These are phyloP conservation scores for Leccinum sublutescens DNA, from an alignment of 768 basidiomycete genomes.

Conservation along the genomic window DNA sequence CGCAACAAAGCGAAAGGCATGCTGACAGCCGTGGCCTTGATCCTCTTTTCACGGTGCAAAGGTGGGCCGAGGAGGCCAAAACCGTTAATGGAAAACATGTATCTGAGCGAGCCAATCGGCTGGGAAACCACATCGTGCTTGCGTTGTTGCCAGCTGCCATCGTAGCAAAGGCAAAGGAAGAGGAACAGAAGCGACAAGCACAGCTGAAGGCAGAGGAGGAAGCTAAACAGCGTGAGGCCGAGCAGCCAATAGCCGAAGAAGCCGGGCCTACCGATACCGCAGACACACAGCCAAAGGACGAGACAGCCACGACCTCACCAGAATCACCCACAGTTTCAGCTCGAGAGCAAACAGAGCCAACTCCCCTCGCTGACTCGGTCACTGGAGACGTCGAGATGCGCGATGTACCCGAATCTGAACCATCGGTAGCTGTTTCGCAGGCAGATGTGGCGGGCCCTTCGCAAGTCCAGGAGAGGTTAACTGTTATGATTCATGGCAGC, in stretches of 20 bases:
- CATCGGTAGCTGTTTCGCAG: slow-evolving; percentile 17
- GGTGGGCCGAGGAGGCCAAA: slow-evolving; percentile 89
- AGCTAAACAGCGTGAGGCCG: slow-evolving; percentile 38
- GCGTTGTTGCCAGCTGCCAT: slow-evolving; percentile 79
- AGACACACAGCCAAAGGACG: slow-evolving; percentile 15
- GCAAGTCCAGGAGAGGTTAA: slow-evolving; percentile 60
- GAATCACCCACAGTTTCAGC: slow-evolving; percentile 9
- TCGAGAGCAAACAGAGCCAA: slow-evolving; percentile 16
- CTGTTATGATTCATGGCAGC: slow-evolving; percentile 88
- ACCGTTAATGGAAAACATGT: slow-evolving; percentile 76
- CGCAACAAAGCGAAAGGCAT: slow-evolving; percentile 49
- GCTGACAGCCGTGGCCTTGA: slow-evolving; percentile 52
- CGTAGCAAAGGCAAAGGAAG: slow-evolving; percentile 48
- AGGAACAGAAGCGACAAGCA: slow-evolving; percentile 40
- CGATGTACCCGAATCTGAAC: slow-evolving; percentile 34
- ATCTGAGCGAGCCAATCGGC: slow-evolving; percentile 59
- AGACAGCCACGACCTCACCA: slow-evolving; percentile 10
- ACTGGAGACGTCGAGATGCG: slow-evolving; percentile 50
- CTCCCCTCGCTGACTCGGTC: slow-evolving; percentile 33
- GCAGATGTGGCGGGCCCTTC: slow-evolving; percentile 32
- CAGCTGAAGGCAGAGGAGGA: slow-evolving; percentile 55
- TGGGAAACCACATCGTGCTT: slow-evolving; percentile 70
- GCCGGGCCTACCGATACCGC: slow-evolving; percentile 35
- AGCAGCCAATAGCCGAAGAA: slow-evolving; percentile 30
- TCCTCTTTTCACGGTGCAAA: slow-evolving; percentile 76